These are phyloP conservation scores for Chaetomiaceae sp. DNA, from an alignment of 2,329 filamentous ascomycete species.

Conservation along the genomic window DNA sequence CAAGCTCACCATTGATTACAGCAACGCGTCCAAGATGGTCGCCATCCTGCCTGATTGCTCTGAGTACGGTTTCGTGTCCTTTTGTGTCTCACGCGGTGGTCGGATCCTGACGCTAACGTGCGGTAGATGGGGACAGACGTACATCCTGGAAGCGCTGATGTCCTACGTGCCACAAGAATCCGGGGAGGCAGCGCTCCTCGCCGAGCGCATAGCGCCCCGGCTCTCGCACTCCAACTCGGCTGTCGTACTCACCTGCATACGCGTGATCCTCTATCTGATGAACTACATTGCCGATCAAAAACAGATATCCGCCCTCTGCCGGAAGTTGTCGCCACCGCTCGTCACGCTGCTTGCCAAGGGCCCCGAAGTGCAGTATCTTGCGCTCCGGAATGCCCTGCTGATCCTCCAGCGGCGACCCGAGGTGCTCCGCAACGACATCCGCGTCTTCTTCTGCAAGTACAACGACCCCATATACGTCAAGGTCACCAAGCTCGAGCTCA, in stretches of 20 bases:
- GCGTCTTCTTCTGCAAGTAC: slow-evolving; percentile 99
- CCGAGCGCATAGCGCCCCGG: slow-evolving; percentile 90
- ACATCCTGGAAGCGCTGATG: slow-evolving; percentile 96
- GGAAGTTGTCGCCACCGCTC: slow-evolving; percentile 88
- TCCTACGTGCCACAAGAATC: slow-evolving; percentile 93
- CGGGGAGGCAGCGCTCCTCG: slow-evolving; percentile 78
- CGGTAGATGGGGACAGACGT: slow-evolving; percentile 90
- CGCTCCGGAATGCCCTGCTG: slow-evolving; percentile 84
- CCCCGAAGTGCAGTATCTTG: slow-evolving; percentile 96
- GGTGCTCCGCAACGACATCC: slow-evolving; percentile 90
- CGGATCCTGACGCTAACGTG: slow-evolving; percentile 9
- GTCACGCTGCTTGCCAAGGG: slow-evolving; percentile 94
- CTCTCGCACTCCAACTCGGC: slow-evolving; percentile 95
- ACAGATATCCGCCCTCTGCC: slow-evolving; percentile 77
- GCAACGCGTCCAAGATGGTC: slow-evolving; percentile 95
- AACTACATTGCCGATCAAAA: slow-evolving; percentile 95
- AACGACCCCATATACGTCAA: slow-evolving; percentile 99
- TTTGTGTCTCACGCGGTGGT: neutral
- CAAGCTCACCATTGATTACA: slow-evolving; percentile 95
- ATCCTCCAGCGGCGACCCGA: slow-evolving; percentile 91
- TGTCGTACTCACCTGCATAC: slow-evolving; percentile 91
- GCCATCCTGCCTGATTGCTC: slow-evolving; percentile 95
- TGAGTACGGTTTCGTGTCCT: slow-evolving; percentile 57
- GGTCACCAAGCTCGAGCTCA: slow-evolving; percentile 95
- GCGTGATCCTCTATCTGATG: slow-evolving; percentile 95